These are phyloP conservation scores for Termitomyces sp. DNA, from an alignment of 768 basidiomycete species.

Conservation along the genomic window DNA sequence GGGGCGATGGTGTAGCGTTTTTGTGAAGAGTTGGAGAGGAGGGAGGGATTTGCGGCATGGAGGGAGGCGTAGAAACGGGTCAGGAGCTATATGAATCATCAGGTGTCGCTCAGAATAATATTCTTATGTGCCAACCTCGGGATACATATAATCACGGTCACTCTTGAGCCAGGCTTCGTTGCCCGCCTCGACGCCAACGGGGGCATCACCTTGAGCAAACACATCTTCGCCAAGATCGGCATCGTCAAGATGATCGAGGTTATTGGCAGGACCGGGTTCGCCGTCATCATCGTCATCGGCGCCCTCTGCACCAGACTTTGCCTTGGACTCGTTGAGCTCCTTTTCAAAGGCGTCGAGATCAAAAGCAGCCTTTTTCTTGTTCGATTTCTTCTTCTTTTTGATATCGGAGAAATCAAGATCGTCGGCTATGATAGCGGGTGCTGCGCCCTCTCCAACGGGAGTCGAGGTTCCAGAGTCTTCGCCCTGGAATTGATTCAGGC, in stretches of 20 bases:
- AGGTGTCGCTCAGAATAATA: neutral
- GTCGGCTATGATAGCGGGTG: constrained; percentile 54
- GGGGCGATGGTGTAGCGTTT: constrained; percentile 98
- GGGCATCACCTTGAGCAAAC: constrained; percentile 63
- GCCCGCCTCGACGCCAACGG: constrained; percentile 66
- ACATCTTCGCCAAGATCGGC: constrained; percentile 88
- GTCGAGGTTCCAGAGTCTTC: constrained; percentile 70
- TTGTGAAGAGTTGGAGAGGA: constrained; percentile 74
- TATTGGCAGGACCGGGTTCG: constrained; percentile 58
- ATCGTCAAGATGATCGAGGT: constrained; percentile 71
- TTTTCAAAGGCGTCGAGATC: constrained; percentile 95
- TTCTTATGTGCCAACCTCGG: constrained; percentile 58
- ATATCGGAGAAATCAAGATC: constrained; percentile 94
- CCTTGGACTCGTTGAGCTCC: constrained; percentile 74
- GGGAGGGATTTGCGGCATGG: constrained; percentile 91
- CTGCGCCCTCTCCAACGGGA: constrained; percentile 43
- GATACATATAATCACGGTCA: constrained; percentile 95
- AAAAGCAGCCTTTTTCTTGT: constrained; percentile 85
- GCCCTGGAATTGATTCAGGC: constrained; percentile 35
- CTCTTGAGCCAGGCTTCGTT: constrained; percentile 88
- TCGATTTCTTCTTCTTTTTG: constrained; percentile 93
- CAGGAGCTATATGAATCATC: constrained; percentile 61
- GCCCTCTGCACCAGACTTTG: constrained; percentile 34
- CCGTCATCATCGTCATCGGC: constrained; percentile 54
- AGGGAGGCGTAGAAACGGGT: constrained; percentile 89